Evolutionary conservation across 352 stramenopile genomes (phyloP).

Genomic region (Elongisporangium senticosum): DNA sequence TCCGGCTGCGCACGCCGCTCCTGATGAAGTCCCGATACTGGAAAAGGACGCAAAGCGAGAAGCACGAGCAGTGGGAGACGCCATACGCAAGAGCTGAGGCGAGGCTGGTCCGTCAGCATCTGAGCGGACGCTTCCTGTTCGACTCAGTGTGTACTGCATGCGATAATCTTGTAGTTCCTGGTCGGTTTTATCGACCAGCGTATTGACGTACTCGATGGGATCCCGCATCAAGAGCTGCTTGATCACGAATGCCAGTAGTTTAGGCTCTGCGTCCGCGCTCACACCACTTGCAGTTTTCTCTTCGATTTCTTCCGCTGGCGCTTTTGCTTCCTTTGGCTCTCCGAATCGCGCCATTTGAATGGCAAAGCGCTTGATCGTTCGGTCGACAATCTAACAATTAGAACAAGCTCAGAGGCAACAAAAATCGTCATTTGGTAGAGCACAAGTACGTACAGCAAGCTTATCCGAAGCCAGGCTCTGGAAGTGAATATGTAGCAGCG

Average conservation of each 20-base stretch:
- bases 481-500: conserved; percentile 36
- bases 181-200: conserved; percentile 29
- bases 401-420: conserved; percentile 6
- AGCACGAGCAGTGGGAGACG: conserved; percentile 11
- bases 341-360: conserved; percentile 15
- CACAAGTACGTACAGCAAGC: conserved; percentile 14
- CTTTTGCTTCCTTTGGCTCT: conserved; percentile 9
- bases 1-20: conserved; percentile 7
- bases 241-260: conserved; percentile 31
- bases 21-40: conserved; percentile 12
- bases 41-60: conserved; percentile 46
- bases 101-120: conserved; percentile 21
- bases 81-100: conserved; percentile 13
- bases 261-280: conserved; percentile 4
- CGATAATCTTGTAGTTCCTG: conserved; percentile 34
- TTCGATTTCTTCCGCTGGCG: background rate
- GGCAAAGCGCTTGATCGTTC: conserved; percentile 26
- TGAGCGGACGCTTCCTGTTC: conserved; percentile 17
- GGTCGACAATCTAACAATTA: conserved; percentile 30
- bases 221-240: conserved; percentile 37
- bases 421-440: background rate
- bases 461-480: conserved; percentile 29
- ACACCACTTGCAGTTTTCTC: conserved; percentile 4
- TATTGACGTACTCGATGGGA: conserved; percentile 36
- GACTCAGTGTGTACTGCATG: conserved; percentile 31